phyloP scores from a whole-genome alignment of 345 rosid species.

The Erodium maritimum region DNA sequence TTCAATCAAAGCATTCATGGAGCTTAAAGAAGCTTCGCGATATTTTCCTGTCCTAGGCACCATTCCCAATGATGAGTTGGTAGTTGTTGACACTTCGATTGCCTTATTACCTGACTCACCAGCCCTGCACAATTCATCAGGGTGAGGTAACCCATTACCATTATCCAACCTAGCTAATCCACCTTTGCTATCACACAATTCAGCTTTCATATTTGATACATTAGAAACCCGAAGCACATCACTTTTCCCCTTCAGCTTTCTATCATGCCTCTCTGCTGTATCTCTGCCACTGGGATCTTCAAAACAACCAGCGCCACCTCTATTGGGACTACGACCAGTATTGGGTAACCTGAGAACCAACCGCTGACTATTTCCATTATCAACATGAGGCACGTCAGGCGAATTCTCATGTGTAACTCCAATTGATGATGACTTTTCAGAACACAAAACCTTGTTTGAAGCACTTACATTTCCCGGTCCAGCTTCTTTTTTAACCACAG shows the following conservation, averaged over 20 bases:
- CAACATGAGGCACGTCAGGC: conserved; percentile 24
- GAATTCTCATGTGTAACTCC: conserved; percentile 41
- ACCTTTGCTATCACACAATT: conserved; percentile 54
- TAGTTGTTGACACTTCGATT: conserved; percentile 29
- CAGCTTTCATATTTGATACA: conserved; percentile 32
- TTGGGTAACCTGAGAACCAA: conserved; percentile 66
- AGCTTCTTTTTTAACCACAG: not conserved
- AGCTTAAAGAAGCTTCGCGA: conserved; percentile 46
- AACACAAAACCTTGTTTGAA: conserved; percentile 26
- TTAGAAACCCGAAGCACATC: conserved; percentile 28
- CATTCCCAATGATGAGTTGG: conserved; percentile 28
- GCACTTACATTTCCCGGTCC: conserved; percentile 36
- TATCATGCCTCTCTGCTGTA: conserved; percentile 60
- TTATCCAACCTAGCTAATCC: conserved; percentile 31
- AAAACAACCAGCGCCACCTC: conserved; percentile 47
- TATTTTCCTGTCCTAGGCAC: conserved; percentile 37
- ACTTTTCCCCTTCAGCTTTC: conserved; percentile 30
- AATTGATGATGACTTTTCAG: conserved; percentile 48
- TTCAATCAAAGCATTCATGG: conserved; percentile 80
- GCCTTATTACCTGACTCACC: conserved; percentile 32
- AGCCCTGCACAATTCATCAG: conserved; percentile 30
- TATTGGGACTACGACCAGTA: conserved; percentile 63
- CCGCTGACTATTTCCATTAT: conserved; percentile 51
- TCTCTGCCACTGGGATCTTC: conserved; percentile 45
- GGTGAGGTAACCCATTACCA: conserved; percentile 37